A percentile compares a stretch with the other conserved stretches of the same genome.
Evolutionary conservation across 805 yeast species (phyloP).

Genomic region (Yarrowia phangngaensis): DNA sequence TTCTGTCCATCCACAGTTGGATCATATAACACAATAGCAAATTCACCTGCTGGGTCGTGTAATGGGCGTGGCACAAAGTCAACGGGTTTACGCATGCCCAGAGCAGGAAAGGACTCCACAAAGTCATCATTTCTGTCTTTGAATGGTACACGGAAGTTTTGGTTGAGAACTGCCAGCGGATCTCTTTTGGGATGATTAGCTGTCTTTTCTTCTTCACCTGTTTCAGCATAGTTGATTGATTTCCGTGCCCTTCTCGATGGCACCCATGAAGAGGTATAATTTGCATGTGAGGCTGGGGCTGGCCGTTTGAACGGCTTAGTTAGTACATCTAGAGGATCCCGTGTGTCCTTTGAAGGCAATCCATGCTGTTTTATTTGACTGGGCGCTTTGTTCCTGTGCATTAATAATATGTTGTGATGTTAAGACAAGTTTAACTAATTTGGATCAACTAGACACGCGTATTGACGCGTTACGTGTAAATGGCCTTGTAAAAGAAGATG

Average conservation of each 20-base stretch:
- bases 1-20: constrained; percentile 70
- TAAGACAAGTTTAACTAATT: no score
- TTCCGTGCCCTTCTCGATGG: not conserved
- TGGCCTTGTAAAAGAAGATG: no score
- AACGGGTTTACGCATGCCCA: constrained; percentile 72
- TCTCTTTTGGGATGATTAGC: not conserved
- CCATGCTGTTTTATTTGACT: constrained; percentile 22
- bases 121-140: not conserved
- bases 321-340: not conserved
- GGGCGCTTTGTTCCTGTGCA: constrained; percentile 15
- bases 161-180: constrained; percentile 23
- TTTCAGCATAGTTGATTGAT: not conserved
- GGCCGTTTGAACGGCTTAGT: constrained; percentile 18
- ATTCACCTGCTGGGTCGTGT: constrained; percentile 92
- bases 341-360: not conserved
- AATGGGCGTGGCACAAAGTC: constrained; percentile 78
- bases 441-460: no score
- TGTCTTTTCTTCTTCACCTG: not conserved
- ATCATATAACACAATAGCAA: constrained; percentile 90
- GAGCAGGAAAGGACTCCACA: constrained; percentile 48
- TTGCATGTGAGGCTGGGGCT: not conserved
- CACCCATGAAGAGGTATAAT: constrained; percentile 13
- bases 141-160: constrained; percentile 18
- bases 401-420: not conserved
- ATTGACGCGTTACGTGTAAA: no score